A percentile compares a stretch with the other conserved stretches of the same genome.
phyloP scores from a whole-genome alignment of 306 rosid species.

The Quercus rubra region DNA sequence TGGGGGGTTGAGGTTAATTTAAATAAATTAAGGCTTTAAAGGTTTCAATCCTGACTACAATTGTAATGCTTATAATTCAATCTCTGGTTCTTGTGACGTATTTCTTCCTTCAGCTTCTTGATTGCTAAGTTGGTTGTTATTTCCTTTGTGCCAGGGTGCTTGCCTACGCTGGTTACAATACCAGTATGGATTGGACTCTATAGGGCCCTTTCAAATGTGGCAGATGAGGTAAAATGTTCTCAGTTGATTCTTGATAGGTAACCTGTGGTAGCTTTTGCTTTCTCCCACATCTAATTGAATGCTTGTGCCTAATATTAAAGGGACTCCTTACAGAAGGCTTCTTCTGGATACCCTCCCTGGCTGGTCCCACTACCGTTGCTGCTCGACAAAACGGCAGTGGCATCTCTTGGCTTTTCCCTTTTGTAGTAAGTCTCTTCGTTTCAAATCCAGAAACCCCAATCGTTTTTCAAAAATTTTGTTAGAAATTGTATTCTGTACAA shows the following conservation, averaged over 20 bases:
- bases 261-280: neutral
- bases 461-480: neutral
- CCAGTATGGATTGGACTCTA: conserved; percentile 98
- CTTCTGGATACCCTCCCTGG: conserved; percentile 99
- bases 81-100: neutral
- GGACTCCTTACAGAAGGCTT: conserved; percentile 97
- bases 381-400: conserved; percentile 89
- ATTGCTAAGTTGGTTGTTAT: neutral
- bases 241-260: conserved; percentile 8
- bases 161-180: conserved; percentile 87
- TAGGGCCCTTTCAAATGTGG: conserved; percentile 96
- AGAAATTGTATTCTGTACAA: neutral
- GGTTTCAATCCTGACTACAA: neutral
- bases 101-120: neutral
- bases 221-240: conserved; percentile 65
- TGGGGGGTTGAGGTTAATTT: neutral
- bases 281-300: conserved; percentile 21
- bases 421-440: conserved; percentile 57
- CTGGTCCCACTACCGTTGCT: conserved; percentile 91
- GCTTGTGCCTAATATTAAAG: conserved; percentile 38
- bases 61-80: neutral
- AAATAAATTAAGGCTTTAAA: neutral
- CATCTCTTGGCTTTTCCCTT: conserved; percentile 95
- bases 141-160: conserved; percentile 54
- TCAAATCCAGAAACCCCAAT: conserved; percentile 8